These are phyloP conservation scores for Fusarium humuli DNA, from an alignment of 2,329 filamentous ascomycete species.

Conservation along the genomic window DNA sequence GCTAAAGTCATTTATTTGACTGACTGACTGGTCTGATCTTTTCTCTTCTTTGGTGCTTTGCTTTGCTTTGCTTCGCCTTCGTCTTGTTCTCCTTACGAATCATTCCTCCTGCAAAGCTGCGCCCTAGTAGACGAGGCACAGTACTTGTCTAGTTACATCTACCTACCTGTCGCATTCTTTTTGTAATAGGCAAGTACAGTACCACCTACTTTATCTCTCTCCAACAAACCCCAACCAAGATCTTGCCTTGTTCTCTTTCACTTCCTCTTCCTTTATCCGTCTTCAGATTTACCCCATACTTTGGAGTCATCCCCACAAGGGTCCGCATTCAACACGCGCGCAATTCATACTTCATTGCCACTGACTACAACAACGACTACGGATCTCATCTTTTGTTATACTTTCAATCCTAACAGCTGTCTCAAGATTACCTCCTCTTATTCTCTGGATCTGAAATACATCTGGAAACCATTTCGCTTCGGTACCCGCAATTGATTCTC, in stretches of 20 bases:
- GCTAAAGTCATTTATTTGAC: neutral
- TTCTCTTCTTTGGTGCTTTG: constrained; percentile 17
- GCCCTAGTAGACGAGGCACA: constrained; percentile 19
- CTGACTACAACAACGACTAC: constrained; percentile 17
- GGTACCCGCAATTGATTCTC: neutral
- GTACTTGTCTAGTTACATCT: neutral
- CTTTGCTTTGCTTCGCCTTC: constrained; percentile 11
- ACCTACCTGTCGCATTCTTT: constrained; percentile 1
- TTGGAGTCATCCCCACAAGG: constrained; percentile 42
- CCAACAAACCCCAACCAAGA: neutral
- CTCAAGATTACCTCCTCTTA: constrained; percentile 2
- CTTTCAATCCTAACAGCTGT: constrained; percentile 15
- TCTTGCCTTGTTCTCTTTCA: constrained; percentile 1
- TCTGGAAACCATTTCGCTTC: neutral
- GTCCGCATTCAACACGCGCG: constrained; percentile 30
- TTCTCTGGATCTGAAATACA: neutral
- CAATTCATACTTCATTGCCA: constrained; percentile 16
- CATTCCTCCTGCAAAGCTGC: constrained; percentile 10
- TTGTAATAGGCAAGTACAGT: constrained; percentile 1
- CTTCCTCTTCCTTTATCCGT: constrained; percentile 22
- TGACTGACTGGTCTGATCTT: neutral
- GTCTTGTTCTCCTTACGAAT: constrained; percentile 9
- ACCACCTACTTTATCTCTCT: constrained; percentile 7
- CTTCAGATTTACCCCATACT: constrained; percentile 46
- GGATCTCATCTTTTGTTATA: constrained; percentile 6